Percentiles rank a stretch among this genome's conserved stretches.
Conservation (phyloP, 1,284 basidiomycete species). For the Mycena sp. region DNA sequence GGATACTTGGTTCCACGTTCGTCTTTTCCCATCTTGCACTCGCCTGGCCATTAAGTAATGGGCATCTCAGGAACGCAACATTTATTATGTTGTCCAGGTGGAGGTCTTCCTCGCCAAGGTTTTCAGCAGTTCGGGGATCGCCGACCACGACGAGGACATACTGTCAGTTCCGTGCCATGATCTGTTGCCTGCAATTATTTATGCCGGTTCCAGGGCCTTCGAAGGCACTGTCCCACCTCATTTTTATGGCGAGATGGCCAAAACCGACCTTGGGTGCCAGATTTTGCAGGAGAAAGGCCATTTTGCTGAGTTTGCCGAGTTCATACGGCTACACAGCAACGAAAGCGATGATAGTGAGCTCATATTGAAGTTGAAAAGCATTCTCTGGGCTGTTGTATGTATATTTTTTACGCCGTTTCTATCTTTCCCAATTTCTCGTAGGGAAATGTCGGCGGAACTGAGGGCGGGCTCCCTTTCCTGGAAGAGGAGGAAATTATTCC, state of each 20-base stretch:
- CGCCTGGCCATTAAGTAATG: background rate
- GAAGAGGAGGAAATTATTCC: conserved; percentile 96
- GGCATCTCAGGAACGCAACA: conserved; percentile 77
- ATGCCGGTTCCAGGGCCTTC: conserved; percentile 60
- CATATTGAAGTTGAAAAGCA: conserved; percentile 92
- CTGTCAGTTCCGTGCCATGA: conserved; percentile 50
- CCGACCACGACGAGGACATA: conserved; percentile 73
- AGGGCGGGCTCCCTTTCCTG: conserved; percentile 91
- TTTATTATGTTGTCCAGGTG: conserved; percentile 87
- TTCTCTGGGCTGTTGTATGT: conserved; percentile 95
- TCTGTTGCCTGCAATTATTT: background rate
- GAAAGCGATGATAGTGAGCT: conserved; percentile 87
- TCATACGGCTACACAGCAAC: conserved; percentile 87
- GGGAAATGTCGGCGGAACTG: conserved; percentile 95
- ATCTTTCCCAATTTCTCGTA: conserved; percentile 41
- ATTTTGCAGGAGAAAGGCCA: conserved; percentile 91
- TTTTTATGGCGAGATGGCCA: conserved; percentile 98
- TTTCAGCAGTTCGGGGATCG: conserved; percentile 63
- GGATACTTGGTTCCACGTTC: conserved; percentile 94
- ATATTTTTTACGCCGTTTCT: background rate
- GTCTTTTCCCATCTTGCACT: conserved; percentile 36
- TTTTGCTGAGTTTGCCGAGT: conserved; percentile 90
- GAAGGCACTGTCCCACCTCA: conserved; percentile 93
- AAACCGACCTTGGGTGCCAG: conserved; percentile 94
- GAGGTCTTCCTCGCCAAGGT: conserved; percentile 87